A percentile compares a stretch with the other conserved stretches of the same genome.
phyloP scores from a whole-genome alignment of 345 rosid species.

The Noccaea bulbosa region DNA sequence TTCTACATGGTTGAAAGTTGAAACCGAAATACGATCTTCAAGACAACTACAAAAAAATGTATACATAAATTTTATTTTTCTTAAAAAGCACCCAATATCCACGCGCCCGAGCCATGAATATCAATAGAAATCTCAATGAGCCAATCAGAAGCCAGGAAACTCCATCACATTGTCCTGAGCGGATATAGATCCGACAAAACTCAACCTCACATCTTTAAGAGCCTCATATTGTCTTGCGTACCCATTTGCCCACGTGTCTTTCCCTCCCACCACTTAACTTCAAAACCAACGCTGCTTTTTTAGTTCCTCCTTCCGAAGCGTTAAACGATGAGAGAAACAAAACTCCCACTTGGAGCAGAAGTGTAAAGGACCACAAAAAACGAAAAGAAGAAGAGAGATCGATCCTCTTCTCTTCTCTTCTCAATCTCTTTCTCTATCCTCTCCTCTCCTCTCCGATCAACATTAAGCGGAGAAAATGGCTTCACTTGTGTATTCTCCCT shows the following conservation, averaged over 20 bases:
- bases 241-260: conserved; percentile 73
- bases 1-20: conserved; percentile 39
- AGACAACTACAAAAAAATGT: conserved; percentile 3
- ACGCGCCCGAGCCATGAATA: conserved; percentile 25
- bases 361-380: conserved; percentile 15
- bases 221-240: conserved; percentile 23
- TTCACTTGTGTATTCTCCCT: conserved; percentile 70
- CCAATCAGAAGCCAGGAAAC: conserved; percentile 41
- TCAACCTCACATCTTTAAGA: conserved; percentile 55
- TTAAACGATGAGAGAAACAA: conserved; percentile 31
- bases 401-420: not conserved
- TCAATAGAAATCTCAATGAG: conserved; percentile 41
- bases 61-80: not conserved
- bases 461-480: conserved; percentile 55
- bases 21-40: conserved; percentile 20
- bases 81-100: conserved; percentile 12
- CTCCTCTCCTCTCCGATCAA: conserved; percentile 24
- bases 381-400: conserved; percentile 13
- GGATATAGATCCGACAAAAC: conserved; percentile 46
- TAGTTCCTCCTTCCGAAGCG: conserved; percentile 27
- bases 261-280: conserved; percentile 63
- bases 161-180: conserved; percentile 40
- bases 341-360: conserved; percentile 16
- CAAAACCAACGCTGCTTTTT: conserved; percentile 44
- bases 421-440: conserved; percentile 20